Conservation (phyloP, 2,329 filamentous ascomycete species). For the Sphaerulina populicola region DNA sequence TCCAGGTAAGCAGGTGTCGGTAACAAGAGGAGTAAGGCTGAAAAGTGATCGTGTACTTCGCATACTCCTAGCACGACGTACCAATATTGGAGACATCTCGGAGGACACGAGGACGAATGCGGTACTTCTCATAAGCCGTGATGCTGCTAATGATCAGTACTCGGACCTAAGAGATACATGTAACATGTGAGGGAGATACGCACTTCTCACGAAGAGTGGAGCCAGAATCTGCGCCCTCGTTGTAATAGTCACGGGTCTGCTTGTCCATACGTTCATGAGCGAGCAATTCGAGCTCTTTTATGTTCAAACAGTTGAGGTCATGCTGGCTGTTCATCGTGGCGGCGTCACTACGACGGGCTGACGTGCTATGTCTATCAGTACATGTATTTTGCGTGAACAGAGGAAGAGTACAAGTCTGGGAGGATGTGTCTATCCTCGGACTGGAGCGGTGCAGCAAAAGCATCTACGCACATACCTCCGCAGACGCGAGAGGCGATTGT, state of each 20-base stretch:
- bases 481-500: neutral
- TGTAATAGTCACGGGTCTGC: conserved; percentile 36
- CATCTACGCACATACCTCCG: neutral
- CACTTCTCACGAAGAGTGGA: conserved; percentile 42
- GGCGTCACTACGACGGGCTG: neutral
- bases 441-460: neutral
- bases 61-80: neutral
- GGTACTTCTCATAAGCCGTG: conserved; percentile 43
- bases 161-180: neutral
- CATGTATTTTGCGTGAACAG: too few relatives aligned
- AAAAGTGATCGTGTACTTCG: neutral
- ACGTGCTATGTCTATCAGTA: too few relatives aligned
- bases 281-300: conserved; percentile 35
- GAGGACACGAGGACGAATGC: conserved; percentile 36
- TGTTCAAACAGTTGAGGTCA: conserved; percentile 39
- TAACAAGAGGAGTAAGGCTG: neutral
- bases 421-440: neutral
- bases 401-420: too few relatives aligned
- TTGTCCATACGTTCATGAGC: conserved; percentile 35
- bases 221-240: conserved; percentile 33
- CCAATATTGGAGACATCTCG: conserved; percentile 34
- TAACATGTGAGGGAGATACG: neutral
- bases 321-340: conserved; percentile 7
- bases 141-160: conserved; percentile 19
- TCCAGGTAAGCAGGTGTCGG: too few relatives aligned